Evolutionary conservation across 768 basidiomycete species (phyloP).

Genomic region (Jaapia argillacea): DNA sequence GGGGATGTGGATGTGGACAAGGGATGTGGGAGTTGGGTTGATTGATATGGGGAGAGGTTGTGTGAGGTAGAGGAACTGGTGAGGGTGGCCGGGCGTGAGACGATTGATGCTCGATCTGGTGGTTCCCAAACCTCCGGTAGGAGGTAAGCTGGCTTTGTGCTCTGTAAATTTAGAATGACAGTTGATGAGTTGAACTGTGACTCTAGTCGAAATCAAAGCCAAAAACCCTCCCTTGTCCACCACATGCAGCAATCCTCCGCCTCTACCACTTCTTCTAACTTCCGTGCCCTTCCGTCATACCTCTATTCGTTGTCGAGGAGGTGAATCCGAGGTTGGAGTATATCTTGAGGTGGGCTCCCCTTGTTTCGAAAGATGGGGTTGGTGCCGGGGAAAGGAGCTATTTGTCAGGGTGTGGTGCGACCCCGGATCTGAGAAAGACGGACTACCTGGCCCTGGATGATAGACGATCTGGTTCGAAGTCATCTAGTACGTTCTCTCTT

Average conservation of each 20-base stretch:
- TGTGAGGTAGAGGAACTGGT: conserved; percentile 57
- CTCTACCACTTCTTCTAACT: conserved; percentile 51
- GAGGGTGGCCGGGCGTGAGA: conserved; percentile 39
- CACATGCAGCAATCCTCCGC: conserved; percentile 63
- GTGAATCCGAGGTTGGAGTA: conserved; percentile 51
- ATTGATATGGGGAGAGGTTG: conserved; percentile 69
- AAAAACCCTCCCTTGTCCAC: conserved; percentile 36
- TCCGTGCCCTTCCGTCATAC: conserved; percentile 59
- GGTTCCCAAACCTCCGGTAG: too few relatives aligned
- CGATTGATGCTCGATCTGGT: conserved; percentile 38
- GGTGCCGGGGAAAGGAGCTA: conserved; percentile 25
- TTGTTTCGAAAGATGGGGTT: conserved; percentile 10
- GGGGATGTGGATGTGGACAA: conserved; percentile 18
- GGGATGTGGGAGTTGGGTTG: conserved; percentile 67
- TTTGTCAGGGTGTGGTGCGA: conserved; percentile 86
- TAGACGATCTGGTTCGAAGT: conserved; percentile 41
- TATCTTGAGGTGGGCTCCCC: conserved; percentile 61
- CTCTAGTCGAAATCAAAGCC: conserved; percentile 31
- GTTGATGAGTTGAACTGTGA: conserved; percentile 10
- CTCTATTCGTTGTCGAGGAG: conserved; percentile 41
- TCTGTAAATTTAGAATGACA: conserved; percentile 1
- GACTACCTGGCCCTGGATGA: conserved; percentile 96
- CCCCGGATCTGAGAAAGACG: conserved; percentile 91
- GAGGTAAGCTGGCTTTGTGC: not conserved
- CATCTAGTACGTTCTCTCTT: too few relatives aligned